A percentile compares a stretch with the other conserved stretches of the same genome.
phyloP scores from a whole-genome alignment of 345 rosid genomes.

The sweet orange (Citrus sinensis) region DVS_A1.0 CM039161.1:22696001-22696500 shows the following conservation, averaged over 20 bases:
- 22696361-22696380: slow-evolving; percentile 77
- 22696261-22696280: slow-evolving; percentile 93
- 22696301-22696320: slow-evolving; percentile 84
- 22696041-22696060: not conserved
- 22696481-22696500: slow-evolving; percentile 54
- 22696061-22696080: slow-evolving; percentile 1
- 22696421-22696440: slow-evolving; percentile 63
- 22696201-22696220: slow-evolving; percentile 75
- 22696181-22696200: slow-evolving; percentile 84
- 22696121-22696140: not conserved
- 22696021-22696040: not conserved
- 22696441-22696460: slow-evolving; percentile 84
- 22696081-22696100: not conserved
- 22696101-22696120: not conserved
- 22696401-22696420: slow-evolving; percentile 86
- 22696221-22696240: slow-evolving; percentile 89
- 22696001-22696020: not conserved
- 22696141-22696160: not conserved
- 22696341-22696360: slow-evolving; percentile 74
- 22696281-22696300: slow-evolving; percentile 83
- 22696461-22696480: slow-evolving; percentile 64
- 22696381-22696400: slow-evolving; percentile 72
- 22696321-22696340: slow-evolving; percentile 83
- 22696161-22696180: slow-evolving; percentile 67
- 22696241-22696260: slow-evolving; percentile 72